These are phyloP conservation scores for Plectosphaerella plurivora DNA, from an alignment of 2,329 filamentous ascomycete genomes.

Conservation along the genomic window DNA sequence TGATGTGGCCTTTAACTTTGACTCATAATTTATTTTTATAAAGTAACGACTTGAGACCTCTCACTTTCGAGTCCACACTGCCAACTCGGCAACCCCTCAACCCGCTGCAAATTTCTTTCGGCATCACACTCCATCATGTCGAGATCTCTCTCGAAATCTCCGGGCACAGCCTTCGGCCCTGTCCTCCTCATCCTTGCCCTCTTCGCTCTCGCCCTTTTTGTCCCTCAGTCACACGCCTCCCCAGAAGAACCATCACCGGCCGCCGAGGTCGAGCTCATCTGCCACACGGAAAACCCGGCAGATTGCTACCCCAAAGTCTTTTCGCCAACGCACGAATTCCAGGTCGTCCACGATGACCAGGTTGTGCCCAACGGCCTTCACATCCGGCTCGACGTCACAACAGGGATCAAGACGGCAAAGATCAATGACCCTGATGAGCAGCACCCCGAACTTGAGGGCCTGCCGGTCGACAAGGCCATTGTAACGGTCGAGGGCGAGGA, in stretches of 20 bases:
- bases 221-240: background rate
- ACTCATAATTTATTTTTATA: slow-evolving; percentile 6
- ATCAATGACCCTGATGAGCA: slow-evolving; percentile 55
- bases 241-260: slow-evolving; percentile 19
- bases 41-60: background rate
- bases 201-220: slow-evolving; percentile 5
- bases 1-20: slow-evolving; percentile 13
- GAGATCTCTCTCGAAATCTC: background rate
- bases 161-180: background rate
- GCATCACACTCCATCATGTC: slow-evolving; percentile 1
- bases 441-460: slow-evolving; percentile 40
- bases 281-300: slow-evolving; percentile 52
- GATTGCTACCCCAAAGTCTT: slow-evolving; percentile 66
- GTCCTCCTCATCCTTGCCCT: slow-evolving; percentile 5
- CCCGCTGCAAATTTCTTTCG: background rate
- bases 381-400: slow-evolving; percentile 60
- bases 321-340: slow-evolving; percentile 60
- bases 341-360: slow-evolving; percentile 59
- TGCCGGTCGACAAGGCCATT: slow-evolving; percentile 47
- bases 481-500: slow-evolving; percentile 49
- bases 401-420: slow-evolving; percentile 62
- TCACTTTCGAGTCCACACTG: background rate
- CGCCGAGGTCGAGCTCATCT: slow-evolving; percentile 55
- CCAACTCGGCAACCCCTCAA: background rate
- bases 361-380: slow-evolving; percentile 62